Evolutionary conservation across 495 filamentous ascomycete genomes (phyloP), one percentile per base, ranked within the genome.

Genomic region (Neurospora sp.): DNA sequence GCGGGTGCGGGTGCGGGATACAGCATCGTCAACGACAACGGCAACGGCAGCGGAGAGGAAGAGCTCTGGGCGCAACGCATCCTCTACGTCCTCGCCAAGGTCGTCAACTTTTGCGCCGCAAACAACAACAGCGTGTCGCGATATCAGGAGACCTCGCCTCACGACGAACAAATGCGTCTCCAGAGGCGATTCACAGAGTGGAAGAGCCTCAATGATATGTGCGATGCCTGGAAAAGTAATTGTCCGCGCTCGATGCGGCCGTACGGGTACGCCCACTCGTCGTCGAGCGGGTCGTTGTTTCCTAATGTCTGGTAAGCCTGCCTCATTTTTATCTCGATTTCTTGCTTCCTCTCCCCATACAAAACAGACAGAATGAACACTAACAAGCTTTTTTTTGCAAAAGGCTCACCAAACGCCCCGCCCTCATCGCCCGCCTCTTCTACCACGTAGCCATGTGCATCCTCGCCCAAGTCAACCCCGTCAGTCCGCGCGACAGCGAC

Each of bases 41-140:
- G 92, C 74, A 84, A 92, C 59, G 85, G 84, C 35, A 90, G 90
- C 71, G 85, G 84, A 6, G 84, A 88, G 42, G 94, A 97, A 79
- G 94, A 97, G 73, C 77, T 92, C n/a, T 99, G 96, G 96, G 90
- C 92, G 8, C 90, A 97, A 79, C 89, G 92, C 38, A 96, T 98
- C 71, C 85, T 97, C 40, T 98, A 94, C 79, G 91, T 97, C 74
- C 87, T 97, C 62, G 94, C 92, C 48, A 98, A 97, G 79, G 88
- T 97, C 41, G 86, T 89, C 71, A 95, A 94, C 78, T 95, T 97
- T 79, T 89, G 91, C 39, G 90, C 91, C 16, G 27, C 54, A 62
- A 62, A 59, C 14, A 62, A 35, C 54, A 62, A 62, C 27, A 88
- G 87, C 39, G 87, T 89, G 7, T 88, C 90, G 4, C 85, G 85